Evolutionary conservation across 345 rosid genomes (phyloP).

Genomic region (Bretschneidera sinensis): DNA sequence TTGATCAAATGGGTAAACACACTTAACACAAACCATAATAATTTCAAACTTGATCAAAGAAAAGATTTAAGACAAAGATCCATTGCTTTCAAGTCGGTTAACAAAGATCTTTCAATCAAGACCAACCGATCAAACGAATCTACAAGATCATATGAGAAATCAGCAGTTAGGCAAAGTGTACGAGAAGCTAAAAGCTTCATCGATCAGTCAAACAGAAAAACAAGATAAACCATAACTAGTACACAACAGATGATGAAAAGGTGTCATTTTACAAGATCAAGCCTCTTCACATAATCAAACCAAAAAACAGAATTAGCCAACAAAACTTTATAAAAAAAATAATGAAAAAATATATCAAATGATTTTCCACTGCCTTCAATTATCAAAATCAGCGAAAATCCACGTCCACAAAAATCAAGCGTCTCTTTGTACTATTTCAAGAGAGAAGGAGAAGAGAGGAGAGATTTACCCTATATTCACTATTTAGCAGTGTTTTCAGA

Average conservation of each 20-base stretch:
- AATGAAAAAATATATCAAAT: neutral
- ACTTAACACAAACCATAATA: neutral
- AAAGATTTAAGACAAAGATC: neutral
- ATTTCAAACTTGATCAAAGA: neutral
- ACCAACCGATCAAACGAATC: conserved; percentile 6
- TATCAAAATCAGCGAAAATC: conserved; percentile 1
- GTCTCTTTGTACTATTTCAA: neutral
- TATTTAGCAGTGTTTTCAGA: no score
- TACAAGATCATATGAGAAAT: no score
- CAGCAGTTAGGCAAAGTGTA: neutral
- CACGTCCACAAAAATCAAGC: conserved; percentile 4
- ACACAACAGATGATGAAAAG: neutral
- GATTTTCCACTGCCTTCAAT: neutral
- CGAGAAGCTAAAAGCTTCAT: neutral
- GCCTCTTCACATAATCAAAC: neutral
- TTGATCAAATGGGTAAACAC: neutral
- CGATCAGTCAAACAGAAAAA: neutral
- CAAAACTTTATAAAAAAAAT: neutral
- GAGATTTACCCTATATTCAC: neutral
- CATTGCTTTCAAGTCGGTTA: neutral
- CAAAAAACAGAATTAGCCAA: conserved; percentile 3
- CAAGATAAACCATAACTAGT: neutral
- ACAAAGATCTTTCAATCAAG: conserved; percentile 6
- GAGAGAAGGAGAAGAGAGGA: neutral
- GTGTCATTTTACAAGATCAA: no score